phyloP scores from a whole-genome alignment of 805 yeast species.

The Yarrowia sp. region DNA sequence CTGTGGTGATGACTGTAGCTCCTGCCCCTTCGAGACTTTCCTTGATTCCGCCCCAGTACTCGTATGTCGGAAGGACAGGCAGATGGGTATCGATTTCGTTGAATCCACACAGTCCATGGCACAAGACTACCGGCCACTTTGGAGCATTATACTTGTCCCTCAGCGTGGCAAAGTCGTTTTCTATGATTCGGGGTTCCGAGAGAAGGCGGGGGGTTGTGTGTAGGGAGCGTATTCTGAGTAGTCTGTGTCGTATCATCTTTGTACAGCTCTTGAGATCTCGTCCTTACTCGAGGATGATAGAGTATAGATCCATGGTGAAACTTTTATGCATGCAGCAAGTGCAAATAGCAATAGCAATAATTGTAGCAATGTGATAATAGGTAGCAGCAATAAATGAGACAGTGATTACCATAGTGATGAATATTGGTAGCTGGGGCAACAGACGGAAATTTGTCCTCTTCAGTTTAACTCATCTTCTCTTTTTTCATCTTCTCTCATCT shows the following conservation, averaged over 20 bases:
- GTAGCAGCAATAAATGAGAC: too few relatives aligned
- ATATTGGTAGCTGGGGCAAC: too few relatives aligned
- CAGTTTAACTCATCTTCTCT: background rate
- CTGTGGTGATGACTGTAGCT: constrained; percentile 70
- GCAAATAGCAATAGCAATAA: background rate
- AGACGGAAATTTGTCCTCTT: too few relatives aligned
- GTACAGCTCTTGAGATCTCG: too few relatives aligned
- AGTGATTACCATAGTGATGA: too few relatives aligned
- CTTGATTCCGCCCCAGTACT: constrained; percentile 85
- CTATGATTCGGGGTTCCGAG: constrained; percentile 38
- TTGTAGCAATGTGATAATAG: background rate
- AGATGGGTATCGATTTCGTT: constrained; percentile 60
- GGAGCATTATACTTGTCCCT: constrained; percentile 62
- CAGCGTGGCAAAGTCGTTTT: constrained; percentile 43
- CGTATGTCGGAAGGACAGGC: constrained; percentile 53
- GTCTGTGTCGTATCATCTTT: background rate
- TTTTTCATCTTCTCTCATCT: background rate
- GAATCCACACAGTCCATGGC: constrained; percentile 89
- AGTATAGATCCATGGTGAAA: constrained; percentile 6
- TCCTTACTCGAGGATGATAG: constrained; percentile 1
- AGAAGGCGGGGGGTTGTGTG: background rate
- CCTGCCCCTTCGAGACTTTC: constrained; percentile 67
- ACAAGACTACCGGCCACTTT: constrained; percentile 73
- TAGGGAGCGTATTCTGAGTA: background rate
- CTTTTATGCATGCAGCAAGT: constrained; percentile 11